Conservation (phyloP, 2,329 filamentous ascomycete genomes). For the Chaetomiaceae sp. region DNA sequence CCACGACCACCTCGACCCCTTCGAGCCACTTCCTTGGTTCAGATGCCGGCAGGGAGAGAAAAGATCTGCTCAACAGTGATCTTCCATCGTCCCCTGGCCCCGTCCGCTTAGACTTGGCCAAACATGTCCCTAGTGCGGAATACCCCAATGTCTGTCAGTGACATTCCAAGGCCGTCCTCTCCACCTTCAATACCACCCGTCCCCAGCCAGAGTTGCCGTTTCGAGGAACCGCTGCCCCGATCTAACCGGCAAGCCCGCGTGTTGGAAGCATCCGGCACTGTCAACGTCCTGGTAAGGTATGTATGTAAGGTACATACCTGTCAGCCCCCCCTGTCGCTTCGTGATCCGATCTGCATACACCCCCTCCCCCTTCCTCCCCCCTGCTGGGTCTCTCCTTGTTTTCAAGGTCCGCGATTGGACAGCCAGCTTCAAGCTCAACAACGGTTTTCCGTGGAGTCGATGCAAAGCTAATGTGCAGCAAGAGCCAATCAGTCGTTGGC, state of each 20-base stretch:
- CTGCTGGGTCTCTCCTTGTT: slow-evolving; percentile 9
- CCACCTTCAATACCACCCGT: slow-evolving; percentile 23
- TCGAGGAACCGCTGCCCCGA: slow-evolving; percentile 13
- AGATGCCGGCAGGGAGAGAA: slow-evolving; percentile 25
- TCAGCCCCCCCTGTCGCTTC: slow-evolving; percentile 23
- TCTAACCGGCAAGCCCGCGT: slow-evolving; percentile 14
- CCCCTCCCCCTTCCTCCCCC: slow-evolving; percentile 11
- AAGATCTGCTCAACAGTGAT: slow-evolving; percentile 28
- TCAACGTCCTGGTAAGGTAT: slow-evolving; percentile 1
- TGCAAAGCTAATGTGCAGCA: slow-evolving; percentile 40
- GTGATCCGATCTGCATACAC: slow-evolving; percentile 25
- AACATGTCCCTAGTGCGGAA: too few species aligned
- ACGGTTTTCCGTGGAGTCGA: slow-evolving; percentile 46
- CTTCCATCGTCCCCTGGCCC: slow-evolving; percentile 21
- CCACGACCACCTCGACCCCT: slow-evolving; percentile 7
- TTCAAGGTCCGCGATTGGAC: slow-evolving; percentile 33
- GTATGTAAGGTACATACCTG: too few species aligned
- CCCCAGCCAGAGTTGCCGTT: slow-evolving; percentile 16
- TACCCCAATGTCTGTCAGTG: too few species aligned
- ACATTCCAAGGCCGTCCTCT: slow-evolving; percentile 20
- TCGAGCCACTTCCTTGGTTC: slow-evolving; percentile 12
- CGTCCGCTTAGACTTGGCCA: slow-evolving; percentile 8
- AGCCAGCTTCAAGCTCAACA: slow-evolving; percentile 36
- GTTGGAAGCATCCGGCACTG: slow-evolving; percentile 12
- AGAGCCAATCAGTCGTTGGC: slow-evolving; percentile 39